Evolutionary conservation across 345 rosid species (phyloP), one percentile per base, ranked within the genome.

Genomic region (Linum tenue): DNA sequence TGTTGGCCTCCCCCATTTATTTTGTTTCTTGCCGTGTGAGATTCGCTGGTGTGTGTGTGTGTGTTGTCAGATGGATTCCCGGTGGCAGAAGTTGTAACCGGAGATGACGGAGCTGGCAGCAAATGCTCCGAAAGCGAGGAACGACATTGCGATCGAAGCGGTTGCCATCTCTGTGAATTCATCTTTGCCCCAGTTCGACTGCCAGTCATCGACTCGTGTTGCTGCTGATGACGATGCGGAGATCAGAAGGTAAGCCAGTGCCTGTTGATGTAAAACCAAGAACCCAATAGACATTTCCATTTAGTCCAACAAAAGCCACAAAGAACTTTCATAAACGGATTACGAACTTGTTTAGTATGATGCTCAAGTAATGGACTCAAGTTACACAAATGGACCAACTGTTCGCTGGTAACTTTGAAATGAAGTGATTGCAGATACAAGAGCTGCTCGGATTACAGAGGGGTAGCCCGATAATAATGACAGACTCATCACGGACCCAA

Each of bases 111-210:
- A 88, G 78, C 96, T 91, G 64, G 75, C 63, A 40, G 95, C 92
- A 70, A 84, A 91, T 66, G 95, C 89, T 37, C 74, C 37, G 73
- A 95, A 91, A 44, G 95, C 96, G 35, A 89, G 61, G 64, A 95
- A 91, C 37, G 97, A 79, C 83, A 84, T 79, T 0, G 87, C 90
- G 3, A 95, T 74, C 0, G 99, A 95, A 8, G 92, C 94, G 69
- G 80, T 95, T 1, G 99, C 97, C 97, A 85, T 91, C 71, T 82
- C 78, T 4, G 97, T 95, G 85, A 95, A 95, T 69, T 82, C 85
- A 60, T 95, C 99, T 68, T 87, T 91, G n/a, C 99, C 99, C 99
- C 99, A 95, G 60, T 91, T 95, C 6, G 95, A 85, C 38, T 86
- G 87, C 99, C 99, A 95, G 66, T 91, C 97, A 63, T 80, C 87